phyloP scores from a whole-genome alignment of 108 stramenopile genomes.

The Nitzschia putrida region DNA sequence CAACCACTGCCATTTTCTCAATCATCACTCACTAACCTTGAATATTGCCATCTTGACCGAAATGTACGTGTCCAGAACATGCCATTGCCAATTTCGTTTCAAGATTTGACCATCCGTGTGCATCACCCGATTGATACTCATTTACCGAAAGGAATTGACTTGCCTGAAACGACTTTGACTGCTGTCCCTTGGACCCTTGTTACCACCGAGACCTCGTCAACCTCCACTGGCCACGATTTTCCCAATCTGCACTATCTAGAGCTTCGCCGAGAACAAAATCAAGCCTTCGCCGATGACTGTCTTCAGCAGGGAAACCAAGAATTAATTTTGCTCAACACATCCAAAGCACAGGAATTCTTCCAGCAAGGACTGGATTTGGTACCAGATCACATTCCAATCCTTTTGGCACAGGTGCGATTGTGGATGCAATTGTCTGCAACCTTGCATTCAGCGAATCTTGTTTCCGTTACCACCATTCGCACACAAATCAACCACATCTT shows the following conservation, averaged over 20 bases:
- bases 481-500: background rate
- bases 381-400: constrained; percentile 28
- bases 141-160: background rate
- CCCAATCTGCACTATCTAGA: constrained; percentile 23
- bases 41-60: no score
- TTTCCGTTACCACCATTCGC: no score
- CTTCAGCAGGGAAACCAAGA: constrained; percentile 20
- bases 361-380: constrained; percentile 36
- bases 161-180: constrained; percentile 6
- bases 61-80: no score
- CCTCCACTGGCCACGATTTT: background rate
- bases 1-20: no score
- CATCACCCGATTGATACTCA: background rate
- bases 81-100: background rate
- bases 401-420: constrained; percentile 24
- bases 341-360: constrained; percentile 15
- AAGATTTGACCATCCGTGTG: background rate
- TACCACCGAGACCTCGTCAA: background rate
- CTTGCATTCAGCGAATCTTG: no score
- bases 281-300: constrained; percentile 26
- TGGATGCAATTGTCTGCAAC: background rate
- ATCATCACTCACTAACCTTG: no score
- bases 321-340: constrained; percentile 2
- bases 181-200: constrained; percentile 7
- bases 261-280: constrained; percentile 38